Percentiles rank a stretch among this genome's conserved stretches.
phyloP scores from a whole-genome alignment of 129 eudicot genomes.

The Flaveria robusta region DNA sequence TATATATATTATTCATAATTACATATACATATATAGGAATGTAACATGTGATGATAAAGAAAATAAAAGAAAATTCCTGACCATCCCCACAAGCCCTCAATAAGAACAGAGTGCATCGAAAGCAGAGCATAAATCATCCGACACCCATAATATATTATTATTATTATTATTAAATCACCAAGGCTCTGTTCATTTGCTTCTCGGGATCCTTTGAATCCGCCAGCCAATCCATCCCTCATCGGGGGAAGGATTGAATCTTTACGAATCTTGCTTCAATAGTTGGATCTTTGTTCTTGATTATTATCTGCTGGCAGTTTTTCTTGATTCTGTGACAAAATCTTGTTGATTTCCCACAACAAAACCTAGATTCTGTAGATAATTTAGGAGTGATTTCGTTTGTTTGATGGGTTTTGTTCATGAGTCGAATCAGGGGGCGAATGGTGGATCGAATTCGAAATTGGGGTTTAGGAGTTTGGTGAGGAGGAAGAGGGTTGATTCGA shows the following conservation, averaged over 20 bases:
- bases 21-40: background rate
- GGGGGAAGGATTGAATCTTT: constrained; percentile 37
- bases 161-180: constrained; percentile 2
- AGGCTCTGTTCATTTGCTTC: constrained; percentile 16
- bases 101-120: background rate
- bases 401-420: constrained; percentile 62
- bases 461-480: constrained; percentile 70
- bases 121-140: constrained; percentile 20
- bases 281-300: constrained; percentile 16
- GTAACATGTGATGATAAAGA: background rate
- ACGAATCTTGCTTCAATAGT: constrained; percentile 24
- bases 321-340: constrained; percentile 17
- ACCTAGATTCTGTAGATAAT: background rate
- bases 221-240: constrained; percentile 31
- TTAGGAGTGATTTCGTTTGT: background rate
- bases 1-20: background rate
- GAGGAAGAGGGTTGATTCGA: constrained; percentile 89
- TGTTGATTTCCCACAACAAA: background rate
- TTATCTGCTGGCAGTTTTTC: constrained; percentile 36
- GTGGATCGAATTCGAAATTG: constrained; percentile 17
- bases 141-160: background rate
- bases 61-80: constrained; percentile 16
- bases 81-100: constrained; percentile 27
- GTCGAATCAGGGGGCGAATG: constrained; percentile 35
- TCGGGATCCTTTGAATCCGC: constrained; percentile 25